Evolutionary conservation across 192 early-diverging fungal genomes (phyloP), one percentile per base, ranked within the genome.

Genomic region (Coemansia sp.): DNA sequence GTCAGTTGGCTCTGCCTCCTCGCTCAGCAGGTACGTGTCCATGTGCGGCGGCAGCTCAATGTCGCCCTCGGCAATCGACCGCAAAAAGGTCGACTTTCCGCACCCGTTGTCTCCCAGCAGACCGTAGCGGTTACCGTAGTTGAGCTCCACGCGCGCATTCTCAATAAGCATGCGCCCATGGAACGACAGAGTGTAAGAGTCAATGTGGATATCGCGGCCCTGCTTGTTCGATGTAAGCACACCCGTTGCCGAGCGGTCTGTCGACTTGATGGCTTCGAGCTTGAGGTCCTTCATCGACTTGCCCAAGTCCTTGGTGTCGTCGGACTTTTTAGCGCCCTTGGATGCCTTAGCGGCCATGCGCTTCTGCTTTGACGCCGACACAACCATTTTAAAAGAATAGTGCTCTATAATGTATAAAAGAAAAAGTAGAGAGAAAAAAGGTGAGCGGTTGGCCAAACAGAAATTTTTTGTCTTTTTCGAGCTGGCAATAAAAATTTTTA

Each of bases 111-210:
- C 83, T 38, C 95, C 96, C 57, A 99, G 85, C 56, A 99, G 86
- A 73, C 95, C 97, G 69, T 97, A 97, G 62, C 97, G 87, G 79
- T 95, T 90, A 67, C 97, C 97, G 83, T 91, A 97, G 88, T 99
- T 99, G 76, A 99, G 88, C 84, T 98, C 96, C 53, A 99, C 88
- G 43, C 87, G 89, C 39, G 95, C 88, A 75, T 98, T 96, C 58
- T 91, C 86, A 71, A 99, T 91, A 55, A 99, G 87, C 66, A 91
- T 88, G 77, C 96, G 93, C 29, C 94, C 96, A 82, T 92, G 93
- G 85, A 90, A 98, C 48, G 88, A 90, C 61, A 99, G 89, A 25
- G 93, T 91, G 87, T 89, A 98, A 14, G 87, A 89, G 75, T 98
- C 95, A 58, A 98, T 93, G 85, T 95, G 94, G 70, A 97, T 88